phyloP scores from a whole-genome alignment of 2,329 filamentous ascomycete genomes.

The Fusarium papillatum region DNA sequence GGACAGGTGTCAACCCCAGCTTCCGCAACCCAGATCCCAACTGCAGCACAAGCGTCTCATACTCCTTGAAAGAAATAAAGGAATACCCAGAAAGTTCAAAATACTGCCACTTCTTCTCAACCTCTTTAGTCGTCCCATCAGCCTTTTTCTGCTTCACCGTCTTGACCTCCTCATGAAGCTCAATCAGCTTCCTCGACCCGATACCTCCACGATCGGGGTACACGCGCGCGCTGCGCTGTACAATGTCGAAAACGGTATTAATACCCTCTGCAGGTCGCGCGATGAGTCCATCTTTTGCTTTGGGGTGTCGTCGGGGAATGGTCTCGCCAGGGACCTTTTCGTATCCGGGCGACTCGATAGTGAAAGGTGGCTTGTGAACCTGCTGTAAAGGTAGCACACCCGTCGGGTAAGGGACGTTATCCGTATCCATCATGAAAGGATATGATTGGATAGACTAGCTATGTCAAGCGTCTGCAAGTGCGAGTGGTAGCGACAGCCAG shows the following conservation, averaged over 20 bases:
- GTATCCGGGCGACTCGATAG: conserved; percentile 77
- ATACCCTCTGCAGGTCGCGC: conserved; percentile 76
- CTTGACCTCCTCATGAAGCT: conserved; percentile 85
- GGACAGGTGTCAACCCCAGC: conserved; percentile 75
- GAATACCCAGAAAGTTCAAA: conserved; percentile 85
- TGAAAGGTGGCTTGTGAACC: conserved; percentile 79
- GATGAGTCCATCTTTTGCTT: conserved; percentile 77
- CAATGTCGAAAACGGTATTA: conserved; percentile 82
- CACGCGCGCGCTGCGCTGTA: conserved; percentile 75
- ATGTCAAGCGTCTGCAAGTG: not conserved
- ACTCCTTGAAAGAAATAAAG: conserved; percentile 84
- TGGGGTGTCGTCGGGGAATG: conserved; percentile 80
- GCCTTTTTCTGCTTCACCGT: conserved; percentile 85
- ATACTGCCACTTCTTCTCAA: conserved; percentile 92
- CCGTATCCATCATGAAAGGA: not conserved
- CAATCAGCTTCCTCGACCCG: conserved; percentile 79
- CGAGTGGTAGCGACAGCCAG: not conserved
- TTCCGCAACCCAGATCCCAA: conserved; percentile 80
- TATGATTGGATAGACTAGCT: not conserved
- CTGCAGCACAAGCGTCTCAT: conserved; percentile 76
- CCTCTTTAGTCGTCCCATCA: conserved; percentile 81
- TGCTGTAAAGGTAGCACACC: conserved; percentile 66
- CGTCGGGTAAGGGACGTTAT: conserved; percentile 34
- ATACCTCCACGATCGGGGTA: conserved; percentile 73
- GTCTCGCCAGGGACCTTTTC: conserved; percentile 83